phyloP scores from a whole-genome alignment of 179 eudicot genomes.

The Beta corolliflora region DNA sequence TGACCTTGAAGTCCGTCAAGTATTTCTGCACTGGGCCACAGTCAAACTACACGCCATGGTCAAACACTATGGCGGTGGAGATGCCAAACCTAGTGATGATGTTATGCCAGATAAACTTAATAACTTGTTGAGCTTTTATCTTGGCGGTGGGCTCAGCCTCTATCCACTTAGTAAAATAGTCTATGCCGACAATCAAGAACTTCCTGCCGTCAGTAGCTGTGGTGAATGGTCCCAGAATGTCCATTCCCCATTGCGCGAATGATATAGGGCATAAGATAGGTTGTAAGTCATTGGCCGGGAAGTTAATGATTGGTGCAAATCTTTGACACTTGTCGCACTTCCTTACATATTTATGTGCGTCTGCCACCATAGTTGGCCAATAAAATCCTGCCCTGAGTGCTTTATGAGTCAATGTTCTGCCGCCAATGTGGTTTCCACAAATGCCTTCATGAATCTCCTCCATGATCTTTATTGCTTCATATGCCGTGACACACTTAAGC shows the following conservation, averaged over 20 bases:
- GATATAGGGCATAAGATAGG: neutral
- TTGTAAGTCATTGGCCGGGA: neutral
- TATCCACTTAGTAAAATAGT: neutral
- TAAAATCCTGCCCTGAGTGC: neutral
- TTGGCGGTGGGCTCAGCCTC: neutral
- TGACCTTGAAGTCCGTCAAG: no score
- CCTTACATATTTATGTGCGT: neutral
- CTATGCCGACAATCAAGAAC: neutral
- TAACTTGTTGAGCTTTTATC: no score
- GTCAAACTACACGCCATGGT: no score
- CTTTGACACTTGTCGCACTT: constrained; percentile 2
- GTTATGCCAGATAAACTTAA: no score
- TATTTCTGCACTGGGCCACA: no score
- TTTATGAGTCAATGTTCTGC: neutral
- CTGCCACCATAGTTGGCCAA: neutral
- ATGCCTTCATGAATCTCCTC: constrained; percentile 1
- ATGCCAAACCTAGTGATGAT: no score
- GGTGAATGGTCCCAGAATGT: neutral
- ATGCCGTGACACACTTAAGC: neutral
- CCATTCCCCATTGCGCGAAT: neutral
- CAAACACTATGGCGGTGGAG: no score
- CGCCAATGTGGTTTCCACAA: neutral
- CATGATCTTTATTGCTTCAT: neutral
- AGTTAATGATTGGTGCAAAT: neutral
- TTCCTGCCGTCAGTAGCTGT: neutral